Evolutionary conservation across 1,284 basidiomycete species (phyloP), one percentile per base, ranked within the genome.

Genomic region (Ustilago tritici): DNA sequence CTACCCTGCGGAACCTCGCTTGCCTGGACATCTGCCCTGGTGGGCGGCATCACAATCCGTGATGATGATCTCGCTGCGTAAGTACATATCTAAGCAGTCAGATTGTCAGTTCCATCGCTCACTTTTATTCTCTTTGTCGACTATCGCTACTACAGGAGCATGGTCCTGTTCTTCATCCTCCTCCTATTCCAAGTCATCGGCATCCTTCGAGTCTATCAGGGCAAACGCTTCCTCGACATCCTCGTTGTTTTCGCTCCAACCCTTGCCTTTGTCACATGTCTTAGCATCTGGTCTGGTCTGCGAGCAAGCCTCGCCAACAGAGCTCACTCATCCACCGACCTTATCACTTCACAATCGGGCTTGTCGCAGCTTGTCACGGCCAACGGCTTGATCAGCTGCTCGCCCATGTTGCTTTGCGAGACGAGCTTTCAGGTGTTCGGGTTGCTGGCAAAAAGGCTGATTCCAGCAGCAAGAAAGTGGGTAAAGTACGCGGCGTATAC

Each of bases 1-100:
- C 12, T 50, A 14, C 49, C 49, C 9, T 71, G 75, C 56, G 70
- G 52, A 2, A 61, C 63, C 11, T 70, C 56, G 8, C 49, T 68
- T 7, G 77, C 66, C 6, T 72, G 67, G 61, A 61, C 70, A 5
- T 64, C 66, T 2, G 74, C 79, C 4, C 47, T 77, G 3, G 54
- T 70, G 17, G 80, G 80, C 31, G 73, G 72, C 15, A 40, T 77
- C 2, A 56, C 70, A 9, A 64, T 56, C 9, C 56, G 67, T 3
- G 54, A 55, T 14, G 57, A 59, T 19, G 75, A 77, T 19, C 59
- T 77, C 11, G 75, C 75, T 19, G 54, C 75, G 75, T 77, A 47
- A 57, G 75, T 68, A 15, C 46, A 9, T 6, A 17, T 9, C 19
- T 14, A 34, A 49, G 52, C 14, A 3, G 9, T 15, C 43, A 1